Evolutionary conservation across 345 rosid genomes (phyloP).

Genomic region (Pistacia integerrima): DNA sequence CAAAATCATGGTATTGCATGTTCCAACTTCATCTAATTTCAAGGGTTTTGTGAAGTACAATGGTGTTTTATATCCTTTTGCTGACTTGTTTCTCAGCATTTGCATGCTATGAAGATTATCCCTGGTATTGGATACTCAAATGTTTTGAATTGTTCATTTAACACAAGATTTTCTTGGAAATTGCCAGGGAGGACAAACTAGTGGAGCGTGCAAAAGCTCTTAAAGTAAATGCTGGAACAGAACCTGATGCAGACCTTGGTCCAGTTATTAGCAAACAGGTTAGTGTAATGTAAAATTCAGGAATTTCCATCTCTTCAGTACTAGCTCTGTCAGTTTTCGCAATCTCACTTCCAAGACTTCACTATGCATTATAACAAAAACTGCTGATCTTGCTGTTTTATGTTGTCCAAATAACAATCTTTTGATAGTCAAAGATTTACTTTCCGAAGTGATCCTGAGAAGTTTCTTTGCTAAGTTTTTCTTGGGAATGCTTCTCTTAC

Average conservation of each 20-base stretch:
- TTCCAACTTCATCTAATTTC: neutral
- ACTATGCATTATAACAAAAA: neutral
- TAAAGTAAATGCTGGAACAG: conserved; percentile 86
- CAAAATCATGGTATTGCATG: conserved; percentile 68
- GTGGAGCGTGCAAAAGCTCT: conserved; percentile 76
- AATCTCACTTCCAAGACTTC: neutral
- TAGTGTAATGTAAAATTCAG: neutral
- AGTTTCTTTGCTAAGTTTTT: neutral
- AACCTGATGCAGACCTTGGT: conserved; percentile 89
- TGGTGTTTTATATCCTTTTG: neutral
- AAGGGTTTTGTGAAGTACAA: neutral
- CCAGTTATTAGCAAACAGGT: conserved; percentile 96
- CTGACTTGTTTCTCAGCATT: neutral
- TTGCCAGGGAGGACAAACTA: conserved; percentile 70
- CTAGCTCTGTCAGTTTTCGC: neutral
- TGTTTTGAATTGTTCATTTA: neutral
- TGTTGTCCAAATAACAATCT: neutral
- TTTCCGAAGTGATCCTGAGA: neutral
- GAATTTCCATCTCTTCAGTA: conserved; percentile 1
- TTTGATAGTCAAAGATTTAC: neutral
- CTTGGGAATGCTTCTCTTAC: conserved; percentile 25
- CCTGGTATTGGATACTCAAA: neutral
- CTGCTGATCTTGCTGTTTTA: neutral
- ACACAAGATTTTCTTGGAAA: neutral
- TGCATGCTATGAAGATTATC: neutral